Evolutionary conservation across 768 basidiomycete genomes (phyloP).

Genomic region (Leucocoprinus birnbaumii): DNA sequence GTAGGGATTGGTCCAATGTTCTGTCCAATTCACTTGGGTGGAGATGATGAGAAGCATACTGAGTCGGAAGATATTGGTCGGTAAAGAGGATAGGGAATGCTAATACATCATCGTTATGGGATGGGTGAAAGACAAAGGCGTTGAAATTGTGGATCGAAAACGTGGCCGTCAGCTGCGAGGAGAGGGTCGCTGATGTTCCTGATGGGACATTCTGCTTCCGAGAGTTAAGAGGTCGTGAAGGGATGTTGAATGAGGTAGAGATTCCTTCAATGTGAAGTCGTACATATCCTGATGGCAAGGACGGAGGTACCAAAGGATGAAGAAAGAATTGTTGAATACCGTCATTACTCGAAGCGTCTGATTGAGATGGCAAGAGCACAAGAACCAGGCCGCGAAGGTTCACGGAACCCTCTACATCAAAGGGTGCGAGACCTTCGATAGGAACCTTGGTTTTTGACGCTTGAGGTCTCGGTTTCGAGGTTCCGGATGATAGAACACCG

Average conservation of each 20-base stretch:
- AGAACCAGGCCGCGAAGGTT: slow-evolving; percentile 40
- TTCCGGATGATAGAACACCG: slow-evolving; percentile 23
- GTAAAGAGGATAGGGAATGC: slow-evolving; percentile 72
- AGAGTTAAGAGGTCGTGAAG: slow-evolving; percentile 7
- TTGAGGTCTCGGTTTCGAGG: background rate
- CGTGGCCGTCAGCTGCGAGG: slow-evolving; percentile 5
- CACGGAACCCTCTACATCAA: slow-evolving; percentile 9
- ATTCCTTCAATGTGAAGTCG: slow-evolving; percentile 50
- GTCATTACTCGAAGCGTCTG: slow-evolving; percentile 13
- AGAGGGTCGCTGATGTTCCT: background rate
- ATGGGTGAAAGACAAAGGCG: slow-evolving; percentile 45
- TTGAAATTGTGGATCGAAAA: slow-evolving; percentile 47
- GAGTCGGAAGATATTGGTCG: slow-evolving; percentile 61
- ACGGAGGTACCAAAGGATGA: slow-evolving; percentile 58
- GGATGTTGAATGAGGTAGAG: slow-evolving; percentile 23
- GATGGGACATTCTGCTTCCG: background rate
- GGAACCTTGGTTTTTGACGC: background rate
- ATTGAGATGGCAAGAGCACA: slow-evolving; percentile 41
- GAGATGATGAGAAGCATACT: slow-evolving; percentile 45
- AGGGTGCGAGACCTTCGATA: background rate
- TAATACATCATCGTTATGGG: slow-evolving; percentile 18
- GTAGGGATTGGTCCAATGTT: slow-evolving; percentile 31
- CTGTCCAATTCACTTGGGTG: slow-evolving; percentile 31
- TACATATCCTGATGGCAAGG: slow-evolving; percentile 44
- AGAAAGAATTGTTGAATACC: slow-evolving; percentile 43